Base-by-base conservation (phyloP, 2,329 filamentous ascomycete genomes). In the Sporothrix sp. region DNA sequence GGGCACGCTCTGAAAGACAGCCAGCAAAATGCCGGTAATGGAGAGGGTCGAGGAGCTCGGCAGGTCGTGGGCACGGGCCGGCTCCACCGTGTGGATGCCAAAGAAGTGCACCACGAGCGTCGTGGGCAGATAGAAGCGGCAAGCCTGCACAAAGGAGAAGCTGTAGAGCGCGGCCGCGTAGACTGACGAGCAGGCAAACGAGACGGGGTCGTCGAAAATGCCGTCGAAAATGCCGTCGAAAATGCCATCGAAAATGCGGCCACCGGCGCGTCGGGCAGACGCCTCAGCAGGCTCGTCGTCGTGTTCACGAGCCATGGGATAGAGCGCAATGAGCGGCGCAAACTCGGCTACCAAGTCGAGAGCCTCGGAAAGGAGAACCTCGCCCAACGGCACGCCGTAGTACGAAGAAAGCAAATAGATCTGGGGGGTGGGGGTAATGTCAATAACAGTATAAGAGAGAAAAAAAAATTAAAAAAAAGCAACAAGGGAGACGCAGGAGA, bases 381-480 rank as follows among this genome's bases (percentile, higher is more conserved):
- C 44, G 20, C 37, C 8, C 7, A 54, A n/a, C 1, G 56, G 49
- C 13, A 94, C 74, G 32, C 73, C 68, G 74, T 94, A 95, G 71
- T 94, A 95, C 48, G 81, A 81, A 27, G 74, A 73, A 25, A 95
- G 73, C 38, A 96, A 80, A 62, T 85, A 86, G 55, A 85, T 79
- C 79, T 82, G 57, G 6, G 1, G 5, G n/a, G n/a, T n/a, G n/a
- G n/a, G n/a, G n/a, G n/a, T n/a, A n/a, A n/a, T n/a, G n/a, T n/a
- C n/a, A n/a, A 28, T 45, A 11, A 38, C 8, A 44, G 39, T 11
- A 27, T 33, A 1, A 40, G 57, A n/a, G 25, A 42, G 18, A 4
- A 21, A 44, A 21, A 13, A 32, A 21, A 11, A 7, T 2, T 20
- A 14, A n/a, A 6, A 13, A 21, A 27, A 14, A 8, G 30, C 18